Percentiles rank a stretch among this genome's conserved stretches.
phyloP scores from a whole-genome alignment of 805 yeast species.

The Suhomyces kilbournensis region DNA sequence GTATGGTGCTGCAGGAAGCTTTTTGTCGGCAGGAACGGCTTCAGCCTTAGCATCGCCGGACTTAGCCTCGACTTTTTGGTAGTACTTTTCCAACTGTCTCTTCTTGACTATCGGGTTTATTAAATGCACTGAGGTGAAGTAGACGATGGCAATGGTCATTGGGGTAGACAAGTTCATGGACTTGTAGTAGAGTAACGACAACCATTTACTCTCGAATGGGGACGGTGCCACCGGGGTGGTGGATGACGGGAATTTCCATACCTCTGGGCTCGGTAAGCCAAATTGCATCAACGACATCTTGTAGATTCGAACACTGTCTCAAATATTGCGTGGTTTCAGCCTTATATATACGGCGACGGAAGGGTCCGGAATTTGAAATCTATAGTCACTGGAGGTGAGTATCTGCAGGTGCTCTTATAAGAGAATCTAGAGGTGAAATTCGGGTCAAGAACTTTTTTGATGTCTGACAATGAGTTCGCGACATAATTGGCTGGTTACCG shows the following conservation, averaged over 20 bases:
- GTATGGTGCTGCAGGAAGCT: constrained; percentile 54
- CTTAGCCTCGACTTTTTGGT: constrained; percentile 11
- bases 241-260: constrained; percentile 31
- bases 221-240: constrained; percentile 30
- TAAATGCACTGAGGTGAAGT: constrained; percentile 56
- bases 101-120: constrained; percentile 47
- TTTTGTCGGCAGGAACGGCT: constrained; percentile 23
- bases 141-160: constrained; percentile 52
- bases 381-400: background rate
- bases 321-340: too few relatives aligned
- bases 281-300: constrained; percentile 22
- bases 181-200: constrained; percentile 35
- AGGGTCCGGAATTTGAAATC: background rate
- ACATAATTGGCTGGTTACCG: background rate
- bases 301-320: too few relatives aligned
- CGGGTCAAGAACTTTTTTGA: background rate
- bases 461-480: background rate
- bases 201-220: constrained; percentile 29
- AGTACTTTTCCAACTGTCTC: constrained; percentile 41
- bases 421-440: background rate
- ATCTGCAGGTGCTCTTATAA: background rate
- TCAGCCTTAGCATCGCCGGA: constrained; percentile 17
- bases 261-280: constrained; percentile 32
- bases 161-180: constrained; percentile 55
- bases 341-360: background rate